Evolutionary conservation across 495 filamentous ascomycete genomes (phyloP).

Genomic region (Venustampulla echinocandica): DNA sequence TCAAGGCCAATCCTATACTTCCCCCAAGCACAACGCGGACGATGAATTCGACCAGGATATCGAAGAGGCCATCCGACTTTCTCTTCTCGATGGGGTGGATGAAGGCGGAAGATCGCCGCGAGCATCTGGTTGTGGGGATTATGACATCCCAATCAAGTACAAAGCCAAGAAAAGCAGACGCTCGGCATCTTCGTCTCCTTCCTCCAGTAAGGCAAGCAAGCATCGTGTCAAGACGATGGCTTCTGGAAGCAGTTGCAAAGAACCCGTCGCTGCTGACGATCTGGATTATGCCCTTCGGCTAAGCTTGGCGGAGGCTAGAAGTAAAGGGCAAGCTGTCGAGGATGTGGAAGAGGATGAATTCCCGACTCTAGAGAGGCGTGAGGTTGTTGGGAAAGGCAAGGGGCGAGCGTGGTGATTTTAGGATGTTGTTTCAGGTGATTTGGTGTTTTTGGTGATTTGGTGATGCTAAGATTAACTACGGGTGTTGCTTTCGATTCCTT

Average conservation of each 20-base stretch:
- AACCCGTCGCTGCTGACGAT: slow-evolving; percentile 47
- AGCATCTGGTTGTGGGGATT: slow-evolving; percentile 50
- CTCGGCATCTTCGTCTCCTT: slow-evolving; percentile 30
- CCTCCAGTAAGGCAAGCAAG: slow-evolving; percentile 25
- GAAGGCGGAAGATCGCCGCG: slow-evolving; percentile 64
- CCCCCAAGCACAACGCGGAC: slow-evolving; percentile 42
- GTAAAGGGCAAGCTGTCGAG: slow-evolving; percentile 31
- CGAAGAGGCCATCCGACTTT: slow-evolving; percentile 72
- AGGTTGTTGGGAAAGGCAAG: slow-evolving; percentile 18
- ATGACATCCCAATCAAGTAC: slow-evolving; percentile 45
- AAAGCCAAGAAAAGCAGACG: slow-evolving; percentile 35
- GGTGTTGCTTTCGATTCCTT: no score
- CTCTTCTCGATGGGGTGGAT: slow-evolving; percentile 56
- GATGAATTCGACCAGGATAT: slow-evolving; percentile 64
- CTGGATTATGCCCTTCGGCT: slow-evolving; percentile 76
- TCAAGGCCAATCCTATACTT: slow-evolving; percentile 29
- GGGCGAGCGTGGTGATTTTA: no score
- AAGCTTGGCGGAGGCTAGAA: slow-evolving; percentile 73
- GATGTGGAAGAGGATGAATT: slow-evolving; percentile 9
- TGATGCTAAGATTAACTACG: no score
- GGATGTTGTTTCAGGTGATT: no score
- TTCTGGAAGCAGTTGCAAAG: neutral
- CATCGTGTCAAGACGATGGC: slow-evolving; percentile 6
- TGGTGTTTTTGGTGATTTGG: no score
- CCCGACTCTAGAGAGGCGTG: slow-evolving; percentile 7